phyloP scores from a whole-genome alignment of 1,139 yeast genomes.

The Blastobotrys malaysiensis region DNA sequence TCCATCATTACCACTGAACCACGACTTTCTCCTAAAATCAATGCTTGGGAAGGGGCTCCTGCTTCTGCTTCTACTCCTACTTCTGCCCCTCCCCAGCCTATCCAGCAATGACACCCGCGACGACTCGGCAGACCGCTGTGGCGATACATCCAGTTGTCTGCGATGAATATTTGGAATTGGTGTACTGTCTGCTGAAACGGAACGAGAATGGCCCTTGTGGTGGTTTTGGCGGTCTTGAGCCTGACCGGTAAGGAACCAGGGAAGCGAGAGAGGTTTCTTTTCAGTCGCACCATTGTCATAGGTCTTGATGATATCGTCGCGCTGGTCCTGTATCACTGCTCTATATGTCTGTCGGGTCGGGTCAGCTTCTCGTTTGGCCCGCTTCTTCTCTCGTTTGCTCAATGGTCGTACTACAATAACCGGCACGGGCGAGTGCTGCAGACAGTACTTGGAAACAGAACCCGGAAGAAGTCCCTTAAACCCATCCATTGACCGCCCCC shows the following conservation, averaged over 20 bases:
- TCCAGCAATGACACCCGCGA: neutral
- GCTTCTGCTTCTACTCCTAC: neutral
- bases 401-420: slow-evolving; percentile 61
- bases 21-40: neutral
- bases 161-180: neutral
- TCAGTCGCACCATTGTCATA: slow-evolving; percentile 5
- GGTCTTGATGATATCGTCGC: neutral
- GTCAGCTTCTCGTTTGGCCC: slow-evolving; percentile 33
- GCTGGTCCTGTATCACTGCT: slow-evolving; percentile 15
- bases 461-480: slow-evolving; percentile 45
- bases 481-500: slow-evolving; percentile 40
- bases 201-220: neutral
- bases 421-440: slow-evolving; percentile 64
- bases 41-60: neutral
- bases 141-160: neutral
- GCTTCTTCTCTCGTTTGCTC: slow-evolving; percentile 36
- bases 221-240: neutral
- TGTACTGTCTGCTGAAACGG: neutral
- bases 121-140: neutral
- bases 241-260: neutral
- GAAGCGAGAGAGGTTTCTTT: neutral
- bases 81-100: neutral
- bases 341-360: slow-evolving; percentile 24
- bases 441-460: slow-evolving; percentile 51
- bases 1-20: neutral